A percentile compares a stretch with the other conserved stretches of the same genome.
Evolutionary conservation across 768 basidiomycete species (phyloP).

Genomic region (Calocera viscosa): DNA sequence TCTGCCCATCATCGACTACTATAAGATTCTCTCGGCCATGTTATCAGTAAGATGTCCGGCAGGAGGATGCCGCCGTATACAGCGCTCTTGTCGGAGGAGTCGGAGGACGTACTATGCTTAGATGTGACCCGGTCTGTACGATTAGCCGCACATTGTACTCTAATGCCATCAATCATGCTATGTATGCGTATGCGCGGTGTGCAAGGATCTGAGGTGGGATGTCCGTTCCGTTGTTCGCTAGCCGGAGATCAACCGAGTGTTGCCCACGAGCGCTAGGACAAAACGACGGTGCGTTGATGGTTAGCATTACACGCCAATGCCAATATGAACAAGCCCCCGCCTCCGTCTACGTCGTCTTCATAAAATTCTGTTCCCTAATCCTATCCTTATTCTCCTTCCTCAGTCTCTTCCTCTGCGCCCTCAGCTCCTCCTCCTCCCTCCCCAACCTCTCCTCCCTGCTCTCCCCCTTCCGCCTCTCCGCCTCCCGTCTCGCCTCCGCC

Average conservation of each 20-base stretch:
- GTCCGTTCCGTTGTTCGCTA: neutral
- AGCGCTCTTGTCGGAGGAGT: too few relatives aligned
- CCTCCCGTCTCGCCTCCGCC: neutral
- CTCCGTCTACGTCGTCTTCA: conserved; percentile 40
- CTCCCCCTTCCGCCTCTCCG: neutral
- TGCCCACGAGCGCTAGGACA: too few relatives aligned
- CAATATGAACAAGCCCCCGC: neutral
- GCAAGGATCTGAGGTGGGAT: neutral
- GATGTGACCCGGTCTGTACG: neutral
- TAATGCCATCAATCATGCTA: neutral
- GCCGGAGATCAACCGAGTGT: too few relatives aligned
- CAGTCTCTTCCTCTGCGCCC: conserved; percentile 40
- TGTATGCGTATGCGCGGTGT: neutral
- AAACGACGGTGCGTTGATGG: neutral
- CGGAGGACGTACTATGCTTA: too few relatives aligned
- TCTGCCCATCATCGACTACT: neutral
- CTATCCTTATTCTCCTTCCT: conserved; percentile 50
- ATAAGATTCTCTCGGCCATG: neutral
- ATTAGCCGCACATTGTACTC: neutral
- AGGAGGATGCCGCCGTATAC: neutral
- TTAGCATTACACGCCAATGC: neutral
- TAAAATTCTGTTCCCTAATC: conserved; percentile 74
- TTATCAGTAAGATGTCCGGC: too few relatives aligned
- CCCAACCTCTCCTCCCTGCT: neutral
- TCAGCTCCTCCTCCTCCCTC: conserved; percentile 15